These are phyloP conservation scores for Porphyrellus sp. DNA, from an alignment of 1,284 basidiomycete genomes.

Conservation along the genomic window DNA sequence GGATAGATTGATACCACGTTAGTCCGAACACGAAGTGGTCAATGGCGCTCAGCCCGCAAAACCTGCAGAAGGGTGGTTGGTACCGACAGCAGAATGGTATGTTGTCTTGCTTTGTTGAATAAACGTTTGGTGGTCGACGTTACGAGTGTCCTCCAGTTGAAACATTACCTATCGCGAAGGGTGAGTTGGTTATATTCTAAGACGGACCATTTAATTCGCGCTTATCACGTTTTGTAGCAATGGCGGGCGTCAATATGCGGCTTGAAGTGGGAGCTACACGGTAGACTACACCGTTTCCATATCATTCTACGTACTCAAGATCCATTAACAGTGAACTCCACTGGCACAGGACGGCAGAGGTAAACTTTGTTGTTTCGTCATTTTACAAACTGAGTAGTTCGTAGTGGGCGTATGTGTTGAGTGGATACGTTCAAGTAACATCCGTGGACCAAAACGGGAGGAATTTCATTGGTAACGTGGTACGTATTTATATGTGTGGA, in stretches of 20 bases:
- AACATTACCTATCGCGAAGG: conserved; percentile 43
- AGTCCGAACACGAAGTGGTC: conserved; percentile 52
- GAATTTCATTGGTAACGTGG: conserved; percentile 60
- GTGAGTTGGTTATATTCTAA: neutral
- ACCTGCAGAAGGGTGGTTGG: conserved; percentile 50
- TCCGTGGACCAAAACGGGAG: conserved; percentile 58
- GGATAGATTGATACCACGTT: neutral
- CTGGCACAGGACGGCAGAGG: conserved; percentile 57
- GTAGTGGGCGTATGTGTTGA: conserved; percentile 64
- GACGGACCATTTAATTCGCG: neutral
- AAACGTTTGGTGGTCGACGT: neutral
- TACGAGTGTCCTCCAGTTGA: conserved; percentile 32
- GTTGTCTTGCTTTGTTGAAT: neutral
- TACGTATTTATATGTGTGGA: conserved; percentile 27
- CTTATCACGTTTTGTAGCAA: neutral
- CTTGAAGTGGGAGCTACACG: neutral
- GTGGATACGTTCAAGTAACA: conserved; percentile 61
- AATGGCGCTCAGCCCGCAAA: conserved; percentile 51
- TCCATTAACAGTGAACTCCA: conserved; percentile 47
- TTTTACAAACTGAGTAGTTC: neutral
- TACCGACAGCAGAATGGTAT: conserved; percentile 46
- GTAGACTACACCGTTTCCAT: conserved; percentile 13
- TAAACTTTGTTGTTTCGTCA: neutral
- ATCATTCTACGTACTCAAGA: neutral
- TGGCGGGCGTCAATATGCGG: neutral